These are phyloP conservation scores for Coemansia sp. DNA, from an alignment of 192 early-diverging fungal species.

Conservation along the genomic window DNA sequence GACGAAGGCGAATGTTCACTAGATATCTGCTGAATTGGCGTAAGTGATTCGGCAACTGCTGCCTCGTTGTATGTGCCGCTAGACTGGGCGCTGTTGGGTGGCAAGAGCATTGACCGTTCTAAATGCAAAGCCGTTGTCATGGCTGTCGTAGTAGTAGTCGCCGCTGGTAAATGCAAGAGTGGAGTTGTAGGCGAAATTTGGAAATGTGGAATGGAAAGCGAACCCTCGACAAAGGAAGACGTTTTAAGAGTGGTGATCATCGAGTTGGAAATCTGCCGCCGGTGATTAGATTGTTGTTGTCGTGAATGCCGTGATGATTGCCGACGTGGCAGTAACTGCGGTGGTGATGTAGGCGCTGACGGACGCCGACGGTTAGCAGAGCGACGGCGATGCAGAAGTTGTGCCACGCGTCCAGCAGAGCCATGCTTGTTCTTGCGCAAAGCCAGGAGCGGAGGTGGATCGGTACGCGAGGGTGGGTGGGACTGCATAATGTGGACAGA, in stretches of 20 bases:
- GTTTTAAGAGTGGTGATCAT: constrained; percentile 1
- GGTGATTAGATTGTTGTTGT: not conserved
- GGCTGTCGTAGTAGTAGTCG: not conserved
- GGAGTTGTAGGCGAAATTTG: not conserved
- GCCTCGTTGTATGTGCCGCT: constrained; percentile 33
- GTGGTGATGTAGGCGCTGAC: not conserved
- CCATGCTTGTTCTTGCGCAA: not conserved
- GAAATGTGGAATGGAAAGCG: not conserved
- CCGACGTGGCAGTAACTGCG: not conserved
- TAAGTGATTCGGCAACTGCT: constrained; percentile 1
- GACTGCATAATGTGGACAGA: constrained; percentile 44
- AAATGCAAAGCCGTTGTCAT: not conserved
- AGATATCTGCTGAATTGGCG: not conserved
- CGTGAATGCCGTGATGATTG: not conserved
- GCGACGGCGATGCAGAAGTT: not conserved
- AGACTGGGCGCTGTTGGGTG: constrained; percentile 23
- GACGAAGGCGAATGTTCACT: not conserved
- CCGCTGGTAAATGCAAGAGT: not conserved
- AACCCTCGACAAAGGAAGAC: not conserved
- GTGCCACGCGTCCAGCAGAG: not conserved
- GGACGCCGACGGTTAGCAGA: not conserved
- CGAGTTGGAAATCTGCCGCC: not conserved
- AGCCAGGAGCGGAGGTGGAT: not conserved
- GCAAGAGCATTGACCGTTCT: not conserved
- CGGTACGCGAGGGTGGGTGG: not conserved